These are phyloP conservation scores for Boletus insuetus DNA, from an alignment of 768 basidiomycete genomes.

Conservation along the genomic window DNA sequence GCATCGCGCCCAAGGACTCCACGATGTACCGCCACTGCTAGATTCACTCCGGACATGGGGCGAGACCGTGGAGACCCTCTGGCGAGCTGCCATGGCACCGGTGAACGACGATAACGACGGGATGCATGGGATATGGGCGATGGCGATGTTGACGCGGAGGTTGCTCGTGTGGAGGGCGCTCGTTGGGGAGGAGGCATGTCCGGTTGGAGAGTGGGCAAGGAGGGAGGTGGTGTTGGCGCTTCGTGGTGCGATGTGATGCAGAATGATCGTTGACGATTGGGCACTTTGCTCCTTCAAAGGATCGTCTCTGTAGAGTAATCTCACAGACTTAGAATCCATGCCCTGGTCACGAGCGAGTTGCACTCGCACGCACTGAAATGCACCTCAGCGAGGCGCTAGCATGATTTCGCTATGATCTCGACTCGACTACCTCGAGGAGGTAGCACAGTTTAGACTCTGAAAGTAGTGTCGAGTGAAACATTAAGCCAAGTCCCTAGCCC, in stretches of 20 bases:
- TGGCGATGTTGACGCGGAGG: conserved; percentile 53
- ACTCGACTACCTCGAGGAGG: no score
- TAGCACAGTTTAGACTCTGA: no score
- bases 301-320: no score
- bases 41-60: conserved; percentile 47
- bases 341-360: no score
- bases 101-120: background rate
- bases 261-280: no score
- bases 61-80: conserved; percentile 47
- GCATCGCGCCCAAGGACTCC: conserved; percentile 35
- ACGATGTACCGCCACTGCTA: conserved; percentile 29
- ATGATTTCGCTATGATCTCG: no score
- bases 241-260: background rate
- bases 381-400: no score
- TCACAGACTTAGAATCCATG: no score
- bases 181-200: conserved; percentile 36
- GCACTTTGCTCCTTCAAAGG: no score
- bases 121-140: conserved; percentile 27
- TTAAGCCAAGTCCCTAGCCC: no score
- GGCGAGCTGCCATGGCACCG: conserved; percentile 25
- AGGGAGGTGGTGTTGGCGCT: conserved; percentile 12
- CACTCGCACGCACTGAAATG: no score
- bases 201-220: conserved; percentile 58
- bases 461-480: no score
- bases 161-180: conserved; percentile 56